phyloP scores from a whole-genome alignment of 345 rosid genomes.

The Cochlearia excelsa region DNA sequence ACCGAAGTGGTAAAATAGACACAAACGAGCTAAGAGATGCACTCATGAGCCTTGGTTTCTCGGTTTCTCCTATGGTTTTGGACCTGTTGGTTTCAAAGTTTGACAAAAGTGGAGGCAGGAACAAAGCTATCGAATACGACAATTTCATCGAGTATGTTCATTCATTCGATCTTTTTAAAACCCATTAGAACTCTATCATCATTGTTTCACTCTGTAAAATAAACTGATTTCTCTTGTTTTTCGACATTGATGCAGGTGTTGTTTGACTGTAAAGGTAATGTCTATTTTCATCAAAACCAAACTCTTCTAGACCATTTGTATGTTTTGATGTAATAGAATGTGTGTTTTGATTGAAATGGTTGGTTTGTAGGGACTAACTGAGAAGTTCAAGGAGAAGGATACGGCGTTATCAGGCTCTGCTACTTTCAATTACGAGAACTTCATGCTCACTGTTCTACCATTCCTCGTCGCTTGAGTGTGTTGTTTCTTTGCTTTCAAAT shows the following conservation, averaged over 20 bases:
- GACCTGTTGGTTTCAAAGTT: constrained; percentile 81
- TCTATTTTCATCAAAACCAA: no score
- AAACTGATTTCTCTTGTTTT: background rate
- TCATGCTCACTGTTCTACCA: constrained; percentile 87
- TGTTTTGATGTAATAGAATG: background rate
- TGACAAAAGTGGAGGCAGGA: constrained; percentile 73
- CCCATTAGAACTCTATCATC: background rate
- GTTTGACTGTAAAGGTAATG: constrained; percentile 86
- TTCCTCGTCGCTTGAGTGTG: constrained; percentile 64
- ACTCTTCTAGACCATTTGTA: constrained; percentile 6
- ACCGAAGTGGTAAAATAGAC: constrained; percentile 86
- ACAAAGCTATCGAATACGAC: constrained; percentile 79
- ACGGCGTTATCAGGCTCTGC: constrained; percentile 62
- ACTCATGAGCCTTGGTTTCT: constrained; percentile 69
- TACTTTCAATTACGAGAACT: constrained; percentile 67
- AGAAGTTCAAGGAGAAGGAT: constrained; percentile 90
- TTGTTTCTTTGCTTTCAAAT: no score
- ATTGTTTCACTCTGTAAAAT: no score
- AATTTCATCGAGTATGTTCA: constrained; percentile 86
- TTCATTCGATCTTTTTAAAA: background rate
- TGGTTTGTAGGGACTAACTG: constrained; percentile 71
- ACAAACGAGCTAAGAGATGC: constrained; percentile 78
- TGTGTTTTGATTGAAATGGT: background rate
- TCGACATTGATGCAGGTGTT: constrained; percentile 58
- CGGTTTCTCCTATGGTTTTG: constrained; percentile 61